phyloP scores from a whole-genome alignment of 129 eudicot genomes.

The Flaveria trinervia region DNA sequence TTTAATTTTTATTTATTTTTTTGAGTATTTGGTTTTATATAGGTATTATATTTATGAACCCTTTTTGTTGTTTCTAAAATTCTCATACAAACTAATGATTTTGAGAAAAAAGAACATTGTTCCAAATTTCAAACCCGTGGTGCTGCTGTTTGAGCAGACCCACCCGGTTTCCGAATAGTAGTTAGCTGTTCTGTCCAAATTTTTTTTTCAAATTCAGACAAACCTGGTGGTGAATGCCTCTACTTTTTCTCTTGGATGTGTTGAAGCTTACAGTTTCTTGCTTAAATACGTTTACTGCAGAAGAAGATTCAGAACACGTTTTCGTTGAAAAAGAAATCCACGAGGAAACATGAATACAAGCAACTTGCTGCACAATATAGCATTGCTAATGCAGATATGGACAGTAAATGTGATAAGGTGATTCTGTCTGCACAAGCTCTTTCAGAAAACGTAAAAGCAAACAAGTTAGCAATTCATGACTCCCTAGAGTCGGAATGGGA shows the following conservation, averaged over 20 bases:
- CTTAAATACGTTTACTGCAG: slow-evolving; percentile 35
- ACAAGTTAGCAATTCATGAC: slow-evolving; percentile 28
- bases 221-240: neutral
- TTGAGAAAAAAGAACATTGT: neutral
- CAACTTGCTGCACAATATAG: slow-evolving; percentile 41
- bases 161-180: neutral
- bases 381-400: slow-evolving; percentile 6
- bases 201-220: neutral
- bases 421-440: slow-evolving; percentile 2
- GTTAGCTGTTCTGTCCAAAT: neutral
- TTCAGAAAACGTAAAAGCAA: slow-evolving; percentile 2
- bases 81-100: neutral
- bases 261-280: slow-evolving; percentile 4
- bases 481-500: slow-evolving; percentile 76
- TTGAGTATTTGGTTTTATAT: neutral
- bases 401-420: slow-evolving; percentile 5
- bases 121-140: neutral
- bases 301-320: slow-evolving; percentile 59
- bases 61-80: neutral
- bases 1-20: neutral
- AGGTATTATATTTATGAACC: neutral
- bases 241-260: neutral
- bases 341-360: slow-evolving; percentile 54
- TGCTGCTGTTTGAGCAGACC: neutral
- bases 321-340: slow-evolving; percentile 47